Evolutionary conservation across 2,329 filamentous ascomycete species (phyloP), one percentile per base, ranked within the genome.

Genomic region (Penicillium sp.): DNA sequence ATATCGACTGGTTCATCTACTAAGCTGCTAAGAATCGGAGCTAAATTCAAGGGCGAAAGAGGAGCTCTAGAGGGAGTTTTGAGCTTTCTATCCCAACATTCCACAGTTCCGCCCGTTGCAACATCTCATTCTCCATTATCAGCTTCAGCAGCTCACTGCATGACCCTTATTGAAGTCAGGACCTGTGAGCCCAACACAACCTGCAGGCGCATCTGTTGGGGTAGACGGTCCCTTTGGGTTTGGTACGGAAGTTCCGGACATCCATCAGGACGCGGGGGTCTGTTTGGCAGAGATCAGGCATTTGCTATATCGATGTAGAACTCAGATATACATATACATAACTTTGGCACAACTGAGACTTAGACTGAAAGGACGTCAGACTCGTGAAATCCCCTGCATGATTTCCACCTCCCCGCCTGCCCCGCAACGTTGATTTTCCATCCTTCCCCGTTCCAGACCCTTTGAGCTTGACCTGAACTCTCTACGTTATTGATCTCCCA

Each of bases 361-460:
- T n/a, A 14, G 35, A 8, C n/a, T 16, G 16, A 14, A 22, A 11
- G 35, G 13, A n/a, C 20, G 13, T 23, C 35, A 24, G 18, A 35
- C 26, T 47, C 16, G 4, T 28, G 34, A 28, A 18, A 42, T 40
- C 24, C 39, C 35, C 37, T 52, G 40, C 46, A 52, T 23, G 26
- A 27, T 34, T 46, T 50, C 53, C 55, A 27, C 34, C 45, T 50
- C 53, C 55, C 55, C 51, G 51, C 53, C 46, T 57, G 54, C 54
- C 54, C 56, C 56, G 52, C 52, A 47, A 40, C 36, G 27, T 32
- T 36, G 13, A 14, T 43, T 48, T 42, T 43, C 37, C 37, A 29
- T 27, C 39, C 13, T 31, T 44, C 14, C 13, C 22, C 20, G 11
- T 37, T 37, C 34, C 28, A 45, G 36, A 40, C 22, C 18, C 34